Percentiles rank a stretch among this genome's conserved stretches.
phyloP scores from a whole-genome alignment of 2,329 filamentous ascomycete species.

The Dactylellina leptospora region DNA sequence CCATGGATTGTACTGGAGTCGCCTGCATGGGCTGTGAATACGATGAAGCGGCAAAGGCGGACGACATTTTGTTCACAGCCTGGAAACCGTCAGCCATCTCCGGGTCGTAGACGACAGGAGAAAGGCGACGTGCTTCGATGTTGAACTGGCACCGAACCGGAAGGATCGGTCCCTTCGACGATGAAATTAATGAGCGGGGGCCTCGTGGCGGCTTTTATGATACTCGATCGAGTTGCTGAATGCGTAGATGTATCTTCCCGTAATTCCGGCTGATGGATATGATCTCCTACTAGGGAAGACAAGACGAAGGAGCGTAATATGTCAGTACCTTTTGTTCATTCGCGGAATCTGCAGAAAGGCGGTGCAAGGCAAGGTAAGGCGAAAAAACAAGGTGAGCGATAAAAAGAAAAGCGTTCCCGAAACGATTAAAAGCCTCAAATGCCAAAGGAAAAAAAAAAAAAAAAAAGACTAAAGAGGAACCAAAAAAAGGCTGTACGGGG shows the following conservation, averaged over 20 bases:
- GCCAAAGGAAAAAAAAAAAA: constrained; percentile 24
- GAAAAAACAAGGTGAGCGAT: constrained; percentile 25
- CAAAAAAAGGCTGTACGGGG: neutral
- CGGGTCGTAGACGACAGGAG: constrained; percentile 26
- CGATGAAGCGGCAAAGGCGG: constrained; percentile 29
- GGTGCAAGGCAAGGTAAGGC: constrained; percentile 19
- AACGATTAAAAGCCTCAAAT: constrained; percentile 52
- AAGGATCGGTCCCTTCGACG: too few species aligned
- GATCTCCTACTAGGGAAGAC: constrained; percentile 43
- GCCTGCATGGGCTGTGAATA: constrained; percentile 50
- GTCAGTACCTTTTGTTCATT: constrained; percentile 37
- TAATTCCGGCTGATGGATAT: constrained; percentile 42
- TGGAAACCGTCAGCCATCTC: constrained; percentile 53
- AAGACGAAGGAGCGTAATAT: constrained; percentile 41
- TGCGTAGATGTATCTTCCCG: constrained; percentile 37
- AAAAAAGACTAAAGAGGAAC: constrained; percentile 6
- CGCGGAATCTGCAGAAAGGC: constrained; percentile 48
- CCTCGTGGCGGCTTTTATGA: too few species aligned
- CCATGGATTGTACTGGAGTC: constrained; percentile 35
- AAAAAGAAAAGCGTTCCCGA: constrained; percentile 44
- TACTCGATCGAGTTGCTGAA: too few species aligned
- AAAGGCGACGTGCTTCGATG: constrained; percentile 20
- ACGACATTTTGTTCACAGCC: constrained; percentile 52
- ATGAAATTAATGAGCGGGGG: too few species aligned
- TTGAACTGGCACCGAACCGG: too few species aligned